Conservation (phyloP, 2,329 filamentous ascomycete genomes). For the Tolypocladium ovalisporum region DNA sequence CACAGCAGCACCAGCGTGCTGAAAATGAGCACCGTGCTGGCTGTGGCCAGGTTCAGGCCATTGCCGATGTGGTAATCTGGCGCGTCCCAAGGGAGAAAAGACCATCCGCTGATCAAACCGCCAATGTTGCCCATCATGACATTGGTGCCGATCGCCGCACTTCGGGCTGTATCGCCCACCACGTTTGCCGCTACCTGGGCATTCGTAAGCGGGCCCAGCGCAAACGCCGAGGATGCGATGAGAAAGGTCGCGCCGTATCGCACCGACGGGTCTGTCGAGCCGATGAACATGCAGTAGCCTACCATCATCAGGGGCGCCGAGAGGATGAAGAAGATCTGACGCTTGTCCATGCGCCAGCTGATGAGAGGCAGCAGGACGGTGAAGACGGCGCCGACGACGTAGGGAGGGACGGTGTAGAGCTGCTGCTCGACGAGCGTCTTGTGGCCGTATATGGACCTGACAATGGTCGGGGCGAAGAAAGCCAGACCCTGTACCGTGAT, state of each 20-base stretch:
- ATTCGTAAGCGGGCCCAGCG: slow-evolving; percentile 53
- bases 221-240: slow-evolving; percentile 52
- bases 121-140: slow-evolving; percentile 67
- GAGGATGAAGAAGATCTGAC: slow-evolving; percentile 49
- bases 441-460: slow-evolving; percentile 53
- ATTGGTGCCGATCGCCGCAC: slow-evolving; percentile 53
- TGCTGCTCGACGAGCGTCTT: slow-evolving; percentile 49
- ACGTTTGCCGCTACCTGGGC: slow-evolving; percentile 61
- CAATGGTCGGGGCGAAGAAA: slow-evolving; percentile 61
- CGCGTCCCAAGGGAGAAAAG: slow-evolving; percentile 49
- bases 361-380: slow-evolving; percentile 50
- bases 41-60: slow-evolving; percentile 55
- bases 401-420: slow-evolving; percentile 60
- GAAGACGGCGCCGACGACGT: slow-evolving; percentile 58
- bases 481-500: slow-evolving; percentile 61
- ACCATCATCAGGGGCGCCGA: slow-evolving; percentile 53
- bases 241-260: slow-evolving; percentile 64
- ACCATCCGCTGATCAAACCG: slow-evolving; percentile 55
- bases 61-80: slow-evolving; percentile 63
- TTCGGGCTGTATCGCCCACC: slow-evolving; percentile 57
- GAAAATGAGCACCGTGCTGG: slow-evolving; percentile 37
- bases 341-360: slow-evolving; percentile 48
- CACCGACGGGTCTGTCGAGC: slow-evolving; percentile 35
- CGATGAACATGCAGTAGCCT: slow-evolving; percentile 63
- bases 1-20: slow-evolving; percentile 39